Conservation (phyloP, 805 yeast genomes). For the Saccharomycopsis fodiens region DNA sequence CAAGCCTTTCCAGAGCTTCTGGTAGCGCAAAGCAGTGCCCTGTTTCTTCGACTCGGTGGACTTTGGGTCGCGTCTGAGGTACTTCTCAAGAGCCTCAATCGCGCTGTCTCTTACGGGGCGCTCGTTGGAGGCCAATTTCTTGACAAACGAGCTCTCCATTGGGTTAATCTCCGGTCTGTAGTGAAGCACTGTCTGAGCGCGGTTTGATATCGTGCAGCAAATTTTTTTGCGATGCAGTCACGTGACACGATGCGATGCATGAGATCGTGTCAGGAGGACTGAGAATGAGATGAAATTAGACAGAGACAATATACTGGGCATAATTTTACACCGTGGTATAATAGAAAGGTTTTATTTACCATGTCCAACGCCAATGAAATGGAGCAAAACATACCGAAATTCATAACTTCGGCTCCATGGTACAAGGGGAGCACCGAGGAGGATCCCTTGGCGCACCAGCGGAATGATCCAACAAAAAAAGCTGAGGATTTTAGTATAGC, state of each 20-base stretch:
- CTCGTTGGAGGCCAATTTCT: slow-evolving; percentile 77
- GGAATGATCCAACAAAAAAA: slow-evolving; percentile 29
- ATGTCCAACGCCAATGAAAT: background rate
- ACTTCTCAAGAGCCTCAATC: slow-evolving; percentile 52
- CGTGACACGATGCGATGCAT: slow-evolving; percentile 1
- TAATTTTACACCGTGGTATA: too few species aligned
- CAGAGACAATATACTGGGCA: too few species aligned
- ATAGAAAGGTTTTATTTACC: too few species aligned
- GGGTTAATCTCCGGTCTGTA: too few species aligned
- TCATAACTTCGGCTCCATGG: slow-evolving; percentile 32
- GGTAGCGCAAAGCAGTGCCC: slow-evolving; percentile 44
- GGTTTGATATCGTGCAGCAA: too few species aligned
- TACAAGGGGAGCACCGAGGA: slow-evolving; percentile 24
- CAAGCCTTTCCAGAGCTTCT: slow-evolving; percentile 94
- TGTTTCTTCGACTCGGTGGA: slow-evolving; percentile 22
- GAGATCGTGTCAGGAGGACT: too few species aligned
- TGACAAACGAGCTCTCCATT: slow-evolving; percentile 45
- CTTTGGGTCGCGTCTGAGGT: slow-evolving; percentile 34
- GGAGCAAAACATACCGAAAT: slow-evolving; percentile 29
- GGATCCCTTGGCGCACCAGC: slow-evolving; percentile 36
- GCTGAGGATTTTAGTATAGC: slow-evolving; percentile 36
- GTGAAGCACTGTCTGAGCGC: too few species aligned
- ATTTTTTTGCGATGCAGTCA: slow-evolving; percentile 5
- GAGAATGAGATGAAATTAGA: too few species aligned
- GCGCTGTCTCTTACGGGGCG: slow-evolving; percentile 71